Evolutionary conservation across 2,329 filamentous ascomycete genomes (phyloP).

Genomic region (Colletotrichum lini): DNA sequence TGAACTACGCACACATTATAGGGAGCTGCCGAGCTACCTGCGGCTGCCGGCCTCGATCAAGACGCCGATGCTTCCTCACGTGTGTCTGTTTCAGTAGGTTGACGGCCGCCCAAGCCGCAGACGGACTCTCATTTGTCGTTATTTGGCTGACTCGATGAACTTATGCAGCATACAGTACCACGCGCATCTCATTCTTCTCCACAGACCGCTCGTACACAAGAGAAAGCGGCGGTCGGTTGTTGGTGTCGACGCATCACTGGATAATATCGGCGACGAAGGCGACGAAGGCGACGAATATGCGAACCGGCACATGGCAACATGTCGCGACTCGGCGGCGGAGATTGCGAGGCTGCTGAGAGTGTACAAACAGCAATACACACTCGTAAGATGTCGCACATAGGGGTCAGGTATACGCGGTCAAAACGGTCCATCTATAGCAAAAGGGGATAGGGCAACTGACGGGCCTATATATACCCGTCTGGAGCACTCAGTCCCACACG

Average conservation of each 20-base stretch:
- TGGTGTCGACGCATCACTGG: background rate
- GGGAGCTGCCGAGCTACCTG: conserved; percentile 39
- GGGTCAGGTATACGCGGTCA: too few species aligned
- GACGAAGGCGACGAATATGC: background rate
- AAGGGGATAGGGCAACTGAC: too few species aligned
- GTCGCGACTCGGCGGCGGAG: conserved; percentile 44
- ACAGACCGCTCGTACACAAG: conserved; percentile 43
- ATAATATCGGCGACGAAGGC: background rate
- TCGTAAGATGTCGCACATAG: too few species aligned
- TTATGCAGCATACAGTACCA: conserved; percentile 46
- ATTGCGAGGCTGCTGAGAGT: conserved; percentile 42
- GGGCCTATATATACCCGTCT: too few species aligned
- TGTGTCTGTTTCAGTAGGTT: conserved; percentile 46
- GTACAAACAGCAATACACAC: conserved; percentile 45
- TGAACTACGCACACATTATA: conserved; percentile 42
- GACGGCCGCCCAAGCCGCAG: too few species aligned
- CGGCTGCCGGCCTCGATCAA: conserved; percentile 39
- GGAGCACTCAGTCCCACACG: too few species aligned
- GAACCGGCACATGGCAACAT: conserved; percentile 42
- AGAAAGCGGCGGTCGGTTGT: background rate
- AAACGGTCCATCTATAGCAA: too few species aligned
- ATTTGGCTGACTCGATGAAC: background rate
- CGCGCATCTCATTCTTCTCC: conserved; percentile 43
- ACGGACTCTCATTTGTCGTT: background rate
- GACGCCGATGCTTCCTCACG: conserved; percentile 43